Evolutionary conservation across 2,329 filamentous ascomycete species (phyloP).

Genomic region (Thielaviopsis punctulata): DNA sequence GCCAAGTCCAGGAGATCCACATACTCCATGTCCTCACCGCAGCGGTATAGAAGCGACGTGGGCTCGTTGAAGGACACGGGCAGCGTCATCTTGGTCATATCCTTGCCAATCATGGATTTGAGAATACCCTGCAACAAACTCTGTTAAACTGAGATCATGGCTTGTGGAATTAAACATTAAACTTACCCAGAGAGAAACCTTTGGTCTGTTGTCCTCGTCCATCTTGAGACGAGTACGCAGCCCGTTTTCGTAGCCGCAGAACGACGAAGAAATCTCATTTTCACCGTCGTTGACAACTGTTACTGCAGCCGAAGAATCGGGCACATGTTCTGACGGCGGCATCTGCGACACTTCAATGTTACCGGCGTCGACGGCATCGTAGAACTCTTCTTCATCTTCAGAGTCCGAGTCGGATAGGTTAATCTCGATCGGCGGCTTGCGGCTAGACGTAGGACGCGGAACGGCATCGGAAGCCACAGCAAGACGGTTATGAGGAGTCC

Average conservation of each 20-base stretch:
- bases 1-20: constrained; percentile 80
- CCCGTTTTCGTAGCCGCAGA: constrained; percentile 81
- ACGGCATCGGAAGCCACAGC: background rate
- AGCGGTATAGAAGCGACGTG: constrained; percentile 84
- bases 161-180: background rate
- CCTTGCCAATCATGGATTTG: constrained; percentile 99
- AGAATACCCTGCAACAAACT: constrained; percentile 53
- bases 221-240: constrained; percentile 65
- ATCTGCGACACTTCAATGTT: constrained; percentile 67
- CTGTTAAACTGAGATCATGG: background rate
- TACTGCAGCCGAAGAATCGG: constrained; percentile 18
- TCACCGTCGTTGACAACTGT: constrained; percentile 21
- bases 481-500: background rate
- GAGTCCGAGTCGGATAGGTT: constrained; percentile 61
- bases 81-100: constrained; percentile 99
- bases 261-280: constrained; percentile 57
- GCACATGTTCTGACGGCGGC: constrained; percentile 32
- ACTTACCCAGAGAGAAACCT: constrained; percentile 87
- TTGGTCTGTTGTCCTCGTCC: constrained; percentile 82
- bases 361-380: constrained; percentile 88
- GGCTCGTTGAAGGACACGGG: constrained; percentile 98
- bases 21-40: constrained; percentile 97
- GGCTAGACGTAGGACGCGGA: background rate
- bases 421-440: constrained; percentile 9
- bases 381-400: constrained; percentile 81